phyloP scores from a whole-genome alignment of 176 grass and related monocot species.

The Thinopyrum elongatum region DNA sequence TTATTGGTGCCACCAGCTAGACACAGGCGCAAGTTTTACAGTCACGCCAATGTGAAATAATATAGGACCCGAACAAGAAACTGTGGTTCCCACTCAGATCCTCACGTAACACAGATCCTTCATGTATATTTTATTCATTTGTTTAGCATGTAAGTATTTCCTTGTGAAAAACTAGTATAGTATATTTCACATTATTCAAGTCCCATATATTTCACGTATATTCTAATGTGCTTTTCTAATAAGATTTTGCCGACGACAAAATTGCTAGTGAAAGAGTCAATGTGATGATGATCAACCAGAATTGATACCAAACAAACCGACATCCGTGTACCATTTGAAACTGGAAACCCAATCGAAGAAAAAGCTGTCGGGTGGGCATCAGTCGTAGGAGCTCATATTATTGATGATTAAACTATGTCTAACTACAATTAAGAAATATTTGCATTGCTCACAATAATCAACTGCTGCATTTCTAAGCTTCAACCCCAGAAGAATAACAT shows the following conservation, averaged over 20 bases:
- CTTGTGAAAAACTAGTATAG: neutral
- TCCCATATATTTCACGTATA: neutral
- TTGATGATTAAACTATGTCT: neutral
- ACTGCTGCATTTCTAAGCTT: constrained; percentile 14
- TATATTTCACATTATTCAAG: neutral
- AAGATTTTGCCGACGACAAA: neutral
- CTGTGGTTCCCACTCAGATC: neutral
- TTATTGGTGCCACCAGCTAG: neutral
- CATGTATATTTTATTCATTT: neutral
- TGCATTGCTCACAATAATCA: neutral
- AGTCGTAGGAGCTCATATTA: neutral
- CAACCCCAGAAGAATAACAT: neutral
- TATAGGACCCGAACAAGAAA: constrained; percentile 10
- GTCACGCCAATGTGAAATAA: constrained; percentile 5
- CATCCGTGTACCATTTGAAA: neutral
- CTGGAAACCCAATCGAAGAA: neutral
- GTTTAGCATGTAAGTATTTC: neutral
- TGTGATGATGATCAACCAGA: neutral
- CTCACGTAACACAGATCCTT: neutral
- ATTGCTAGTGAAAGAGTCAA: neutral
- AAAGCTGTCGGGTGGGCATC: constrained; percentile 10
- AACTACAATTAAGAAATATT: neutral
- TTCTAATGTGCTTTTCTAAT: neutral
- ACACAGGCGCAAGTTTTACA: neutral
- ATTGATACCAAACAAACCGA: neutral